Conservation (phyloP, 257 asterid genomes). For the Buddleja alternifolia region DNA sequence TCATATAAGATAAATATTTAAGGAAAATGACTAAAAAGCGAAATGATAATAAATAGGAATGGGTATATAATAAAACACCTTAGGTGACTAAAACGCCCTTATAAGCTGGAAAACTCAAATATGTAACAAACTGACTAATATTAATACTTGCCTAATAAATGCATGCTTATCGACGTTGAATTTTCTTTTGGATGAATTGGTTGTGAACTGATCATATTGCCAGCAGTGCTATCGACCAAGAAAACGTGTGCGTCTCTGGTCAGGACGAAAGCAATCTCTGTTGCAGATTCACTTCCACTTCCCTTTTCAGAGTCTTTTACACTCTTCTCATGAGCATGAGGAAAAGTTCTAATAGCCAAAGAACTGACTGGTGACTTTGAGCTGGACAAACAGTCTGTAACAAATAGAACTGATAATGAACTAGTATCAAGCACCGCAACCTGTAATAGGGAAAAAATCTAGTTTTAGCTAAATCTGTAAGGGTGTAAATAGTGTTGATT, state of each 20-base stretch:
- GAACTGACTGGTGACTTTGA: conserved; percentile 63
- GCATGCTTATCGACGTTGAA: conserved; percentile 63
- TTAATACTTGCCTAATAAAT: conserved; percentile 69
- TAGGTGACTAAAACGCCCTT: too few relatives aligned
- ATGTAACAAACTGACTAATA: too few relatives aligned
- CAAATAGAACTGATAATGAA: conserved; percentile 67
- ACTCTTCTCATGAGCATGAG: conserved; percentile 35
- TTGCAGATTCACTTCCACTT: conserved; percentile 41
- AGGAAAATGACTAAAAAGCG: too few relatives aligned
- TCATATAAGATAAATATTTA: too few relatives aligned
- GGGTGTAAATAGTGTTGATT: conserved; percentile 3
- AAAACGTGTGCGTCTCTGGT: conserved; percentile 67
- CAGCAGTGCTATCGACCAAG: conserved; percentile 62
- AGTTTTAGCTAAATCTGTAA: conserved; percentile 25
- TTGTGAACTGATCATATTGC: conserved; percentile 56
- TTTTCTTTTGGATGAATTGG: conserved; percentile 56
- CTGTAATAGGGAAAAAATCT: conserved; percentile 52
- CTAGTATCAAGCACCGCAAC: conserved; percentile 77
- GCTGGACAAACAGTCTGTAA: conserved; percentile 61
- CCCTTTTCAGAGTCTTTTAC: conserved; percentile 46
- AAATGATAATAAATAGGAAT: too few relatives aligned
- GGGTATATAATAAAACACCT: too few relatives aligned
- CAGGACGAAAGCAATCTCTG: conserved; percentile 60
- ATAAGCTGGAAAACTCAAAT: too few relatives aligned
- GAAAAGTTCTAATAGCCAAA: conserved; percentile 50